Conservation (phyloP, 257 asterid species). For the Prunella vulgaris region DNA sequence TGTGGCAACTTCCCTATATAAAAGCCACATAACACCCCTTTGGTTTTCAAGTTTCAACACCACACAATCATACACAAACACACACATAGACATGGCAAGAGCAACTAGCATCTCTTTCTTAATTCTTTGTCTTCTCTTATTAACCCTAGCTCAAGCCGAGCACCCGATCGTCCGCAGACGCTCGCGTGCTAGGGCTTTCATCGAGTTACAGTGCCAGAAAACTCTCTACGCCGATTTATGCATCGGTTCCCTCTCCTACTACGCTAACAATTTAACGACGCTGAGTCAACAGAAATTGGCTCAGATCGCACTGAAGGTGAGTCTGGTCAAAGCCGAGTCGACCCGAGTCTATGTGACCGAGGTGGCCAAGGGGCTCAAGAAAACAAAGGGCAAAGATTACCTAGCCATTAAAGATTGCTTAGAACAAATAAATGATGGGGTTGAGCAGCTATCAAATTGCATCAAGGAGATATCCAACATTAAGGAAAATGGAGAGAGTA, state of each 20-base stretch:
- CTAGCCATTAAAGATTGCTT: conserved; percentile 48
- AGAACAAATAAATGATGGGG: conserved; percentile 63
- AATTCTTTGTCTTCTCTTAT: conserved; percentile 20
- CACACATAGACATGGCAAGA: not conserved
- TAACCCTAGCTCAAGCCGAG: conserved; percentile 10
- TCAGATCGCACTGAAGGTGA: conserved; percentile 48
- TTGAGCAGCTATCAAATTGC: conserved; percentile 44
- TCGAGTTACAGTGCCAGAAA: conserved; percentile 38
- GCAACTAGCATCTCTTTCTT: conserved; percentile 15
- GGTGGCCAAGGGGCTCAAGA: conserved; percentile 39
- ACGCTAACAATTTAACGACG: conserved; percentile 25
- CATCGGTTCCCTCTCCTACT: conserved; percentile 28
- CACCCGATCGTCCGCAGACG: not conserved
- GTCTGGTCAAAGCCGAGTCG: conserved; percentile 41
- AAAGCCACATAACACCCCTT: conserved; percentile 23
- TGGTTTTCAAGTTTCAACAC: not conserved
- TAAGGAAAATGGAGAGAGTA: conserved; percentile 25
- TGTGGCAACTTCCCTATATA: conserved; percentile 28
- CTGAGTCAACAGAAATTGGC: conserved; percentile 44
- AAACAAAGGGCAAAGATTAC: conserved; percentile 25
- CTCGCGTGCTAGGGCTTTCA: conserved; percentile 38
- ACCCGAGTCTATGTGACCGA: conserved; percentile 39
- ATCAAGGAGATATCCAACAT: conserved; percentile 44
- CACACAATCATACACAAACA: not conserved
- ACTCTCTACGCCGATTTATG: conserved; percentile 48